Conservation (phyloP, 2,329 filamentous ascomycete species). For the Epichloe brachyelytri region DNA sequence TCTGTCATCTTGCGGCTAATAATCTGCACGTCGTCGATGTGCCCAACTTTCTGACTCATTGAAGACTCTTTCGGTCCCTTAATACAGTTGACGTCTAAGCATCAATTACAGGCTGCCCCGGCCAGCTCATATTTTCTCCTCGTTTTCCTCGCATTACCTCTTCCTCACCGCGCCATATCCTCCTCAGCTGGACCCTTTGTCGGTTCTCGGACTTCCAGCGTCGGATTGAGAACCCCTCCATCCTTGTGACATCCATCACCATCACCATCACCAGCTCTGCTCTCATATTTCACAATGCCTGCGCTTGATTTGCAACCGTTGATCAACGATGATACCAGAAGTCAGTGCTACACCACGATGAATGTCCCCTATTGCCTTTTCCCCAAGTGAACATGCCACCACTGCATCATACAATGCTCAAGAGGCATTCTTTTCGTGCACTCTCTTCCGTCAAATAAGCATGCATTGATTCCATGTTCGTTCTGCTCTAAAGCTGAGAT, state of each 20-base stretch:
- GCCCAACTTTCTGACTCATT: neutral
- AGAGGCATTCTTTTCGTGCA: too few relatives aligned
- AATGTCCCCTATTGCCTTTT: neutral
- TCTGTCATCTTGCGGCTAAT: too few relatives aligned
- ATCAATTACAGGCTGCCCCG: neutral
- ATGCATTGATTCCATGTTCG: too few relatives aligned
- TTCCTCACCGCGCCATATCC: neutral
- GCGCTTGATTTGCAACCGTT: constrained; percentile 27
- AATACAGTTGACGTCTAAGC: neutral
- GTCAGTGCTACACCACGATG: constrained; percentile 16
- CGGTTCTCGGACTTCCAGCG: neutral
- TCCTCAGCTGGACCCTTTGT: neutral
- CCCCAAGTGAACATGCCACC: neutral
- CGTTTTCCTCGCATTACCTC: neutral
- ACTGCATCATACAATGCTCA: neutral
- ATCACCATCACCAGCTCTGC: neutral
- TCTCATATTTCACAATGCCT: constrained; percentile 22
- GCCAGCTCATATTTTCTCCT: neutral
- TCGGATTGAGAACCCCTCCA: neutral
- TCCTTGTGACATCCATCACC: neutral
- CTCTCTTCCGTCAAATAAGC: too few relatives aligned
- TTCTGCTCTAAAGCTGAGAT: too few relatives aligned
- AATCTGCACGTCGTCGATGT: too few relatives aligned
- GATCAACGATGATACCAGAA: constrained; percentile 32
- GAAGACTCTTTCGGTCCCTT: neutral